Base-by-base conservation (phyloP, 345 rosid species). In the Brassica incana region DNA sequence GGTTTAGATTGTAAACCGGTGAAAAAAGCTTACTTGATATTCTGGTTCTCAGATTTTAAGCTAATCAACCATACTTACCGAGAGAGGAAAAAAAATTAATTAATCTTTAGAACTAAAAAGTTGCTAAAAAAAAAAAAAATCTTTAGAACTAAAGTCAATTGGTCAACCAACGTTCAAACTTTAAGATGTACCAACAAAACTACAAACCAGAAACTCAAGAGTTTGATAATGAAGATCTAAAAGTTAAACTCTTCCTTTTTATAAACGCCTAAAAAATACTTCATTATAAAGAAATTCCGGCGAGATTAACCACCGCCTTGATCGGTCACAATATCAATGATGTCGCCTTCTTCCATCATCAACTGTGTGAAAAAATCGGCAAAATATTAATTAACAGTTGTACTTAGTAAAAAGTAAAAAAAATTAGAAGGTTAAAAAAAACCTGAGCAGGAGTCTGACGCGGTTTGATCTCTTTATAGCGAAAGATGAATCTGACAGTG, bases 401-500 rank as follows among this genome's bases (percentile, higher is more conserved):
- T 0, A 45, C 16, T 50, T 12, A n/a, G 48, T 5, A 8, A 35
- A 35, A 65, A 32, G 36, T 33, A n/a, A 2, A 64, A 64, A 59
- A 52, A 52, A 63, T 5, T 2, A 29, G 8, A 16, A 2, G 20
- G 23, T 52, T 0, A n/a, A 52, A 52, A 43, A 9, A 36, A 9
- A 88, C 91, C 90, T 87, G 84, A 58, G 67, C 62, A 12, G 54
- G 59, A 38, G 69, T 45, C 5, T 12, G 15, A 4, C 54, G 54
- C 5, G 54, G 75, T 16, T 84, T 85, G 74, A 88, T 77, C 5
- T 59, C 10, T 12, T 79, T 86, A 32, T 71, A 60, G 62, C 84
- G 77, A 38, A 69, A 87, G 54, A 87, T 6, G 83, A 88, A 87
- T 32, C 87, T 83, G 16, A 85, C 82, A 61, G 85, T 33, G 15